Evolutionary conservation across 495 filamentous ascomycete species (phyloP).

Genomic region (Diplogelasinospora grovesii): DNA sequence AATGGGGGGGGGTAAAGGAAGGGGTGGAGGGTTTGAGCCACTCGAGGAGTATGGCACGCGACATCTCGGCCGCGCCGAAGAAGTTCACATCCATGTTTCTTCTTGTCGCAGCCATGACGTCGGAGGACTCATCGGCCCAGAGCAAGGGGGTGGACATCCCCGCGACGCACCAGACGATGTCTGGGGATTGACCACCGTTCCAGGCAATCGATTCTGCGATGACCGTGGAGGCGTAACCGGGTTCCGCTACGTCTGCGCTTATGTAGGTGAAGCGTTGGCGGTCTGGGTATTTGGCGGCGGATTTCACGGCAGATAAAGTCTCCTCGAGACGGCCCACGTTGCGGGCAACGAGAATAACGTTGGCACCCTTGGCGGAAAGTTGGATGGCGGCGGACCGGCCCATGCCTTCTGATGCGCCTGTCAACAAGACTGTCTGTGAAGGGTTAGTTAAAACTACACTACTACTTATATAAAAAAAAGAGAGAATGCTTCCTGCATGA

Average conservation of each 20-base stretch:
- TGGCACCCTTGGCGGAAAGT: slow-evolving; percentile 77
- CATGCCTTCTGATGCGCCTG: slow-evolving; percentile 91
- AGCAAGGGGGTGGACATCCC: slow-evolving; percentile 68
- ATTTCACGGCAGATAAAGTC: slow-evolving; percentile 59
- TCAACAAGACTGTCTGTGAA: slow-evolving; percentile 71
- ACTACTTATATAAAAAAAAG: too few relatives aligned
- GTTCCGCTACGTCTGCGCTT: slow-evolving; percentile 70
- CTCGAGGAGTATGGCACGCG: slow-evolving; percentile 57
- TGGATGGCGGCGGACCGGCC: slow-evolving; percentile 65
- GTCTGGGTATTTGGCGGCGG: slow-evolving; percentile 50
- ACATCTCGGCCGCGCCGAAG: slow-evolving; percentile 81
- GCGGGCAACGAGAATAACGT: slow-evolving; percentile 78
- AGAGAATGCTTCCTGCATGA: too few relatives aligned
- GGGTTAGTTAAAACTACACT: slow-evolving; percentile 8
- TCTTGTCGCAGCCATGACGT: slow-evolving; percentile 53
- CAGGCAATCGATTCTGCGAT: slow-evolving; percentile 71
- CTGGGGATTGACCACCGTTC: slow-evolving; percentile 68
- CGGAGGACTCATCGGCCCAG: slow-evolving; percentile 68
- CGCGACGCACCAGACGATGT: slow-evolving; percentile 90
- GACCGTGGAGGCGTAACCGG: slow-evolving; percentile 58
- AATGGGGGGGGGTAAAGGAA: neutral
- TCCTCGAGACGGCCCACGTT: slow-evolving; percentile 66
- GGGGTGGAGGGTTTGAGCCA: slow-evolving; percentile 49
- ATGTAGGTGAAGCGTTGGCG: slow-evolving; percentile 78
- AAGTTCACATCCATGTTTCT: slow-evolving; percentile 90